A percentile compares a stretch with the other conserved stretches of the same genome.
These are phyloP conservation scores for Pinus tabuliformis DNA, from an alignment of 75 land plant species.

Conservation along the genomic window DNA sequence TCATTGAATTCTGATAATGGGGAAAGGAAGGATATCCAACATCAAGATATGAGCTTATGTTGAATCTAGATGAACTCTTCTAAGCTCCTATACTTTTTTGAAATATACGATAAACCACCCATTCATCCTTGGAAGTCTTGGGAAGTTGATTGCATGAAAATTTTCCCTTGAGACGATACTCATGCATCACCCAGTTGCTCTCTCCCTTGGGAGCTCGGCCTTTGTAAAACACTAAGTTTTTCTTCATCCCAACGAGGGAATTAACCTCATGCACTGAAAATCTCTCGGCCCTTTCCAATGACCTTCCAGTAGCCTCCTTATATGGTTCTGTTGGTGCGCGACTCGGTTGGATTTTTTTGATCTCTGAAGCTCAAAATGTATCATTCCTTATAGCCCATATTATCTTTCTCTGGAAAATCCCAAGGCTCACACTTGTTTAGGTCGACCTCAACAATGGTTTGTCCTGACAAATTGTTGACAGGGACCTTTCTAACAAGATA, in stretches of 20 bases:
- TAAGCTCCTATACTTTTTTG: constrained; percentile 44
- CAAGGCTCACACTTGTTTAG: constrained; percentile 97
- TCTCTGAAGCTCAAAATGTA: constrained; percentile 76
- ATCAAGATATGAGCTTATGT: constrained; percentile 6
- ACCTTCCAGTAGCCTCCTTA: constrained; percentile 87
- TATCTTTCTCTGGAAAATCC: constrained; percentile 89
- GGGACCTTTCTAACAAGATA: constrained; percentile 85
- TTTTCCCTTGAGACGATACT: constrained; percentile 76
- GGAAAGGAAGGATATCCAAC: constrained; percentile 31
- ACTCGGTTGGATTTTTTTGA: constrained; percentile 81
- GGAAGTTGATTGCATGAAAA: constrained; percentile 60
- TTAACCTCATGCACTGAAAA: constrained; percentile 42
- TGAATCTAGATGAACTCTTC: constrained; percentile 9
- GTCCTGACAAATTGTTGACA: constrained; percentile 46
- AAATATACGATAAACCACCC: constrained; percentile 71
- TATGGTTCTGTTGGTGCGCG: constrained; percentile 71
- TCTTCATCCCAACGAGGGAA: constrained; percentile 77
- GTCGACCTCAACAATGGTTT: constrained; percentile 87
- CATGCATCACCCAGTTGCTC: constrained; percentile 85
- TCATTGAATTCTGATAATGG: constrained; percentile 53
- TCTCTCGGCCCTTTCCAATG: constrained; percentile 77
- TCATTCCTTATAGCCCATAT: constrained; percentile 93
- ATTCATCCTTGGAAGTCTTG: constrained; percentile 69
- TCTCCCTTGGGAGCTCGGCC: constrained; percentile 83
- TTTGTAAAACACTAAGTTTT: constrained; percentile 71